Conservation (phyloP, 805 yeast genomes). For the Starmerella tilneyi region DNA sequence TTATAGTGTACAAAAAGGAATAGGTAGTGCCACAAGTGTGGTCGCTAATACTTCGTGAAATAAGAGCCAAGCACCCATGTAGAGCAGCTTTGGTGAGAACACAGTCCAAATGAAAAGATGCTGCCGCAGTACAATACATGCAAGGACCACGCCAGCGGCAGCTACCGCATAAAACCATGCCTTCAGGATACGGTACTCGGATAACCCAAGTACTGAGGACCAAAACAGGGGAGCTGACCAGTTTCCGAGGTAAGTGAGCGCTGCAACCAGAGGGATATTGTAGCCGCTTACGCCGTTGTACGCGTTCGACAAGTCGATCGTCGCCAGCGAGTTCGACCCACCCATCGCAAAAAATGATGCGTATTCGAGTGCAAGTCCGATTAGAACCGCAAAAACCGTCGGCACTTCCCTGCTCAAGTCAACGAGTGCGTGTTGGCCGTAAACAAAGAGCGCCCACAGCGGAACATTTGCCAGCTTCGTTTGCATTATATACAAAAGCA, state of each 20-base stretch:
- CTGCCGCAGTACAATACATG: constrained; percentile 66
- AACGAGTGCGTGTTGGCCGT: background rate
- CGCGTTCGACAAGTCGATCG: constrained; percentile 82
- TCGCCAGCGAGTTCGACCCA: constrained; percentile 82
- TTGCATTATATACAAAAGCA: constrained; percentile 42
- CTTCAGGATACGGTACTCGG: constrained; percentile 27
- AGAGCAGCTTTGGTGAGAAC: constrained; percentile 83
- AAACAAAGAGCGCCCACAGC: constrained; percentile 27
- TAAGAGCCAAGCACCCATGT: constrained; percentile 60
- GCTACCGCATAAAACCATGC: constrained; percentile 20
- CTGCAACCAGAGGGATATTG: constrained; percentile 59
- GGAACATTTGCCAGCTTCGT: constrained; percentile 49
- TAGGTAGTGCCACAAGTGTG: background rate
- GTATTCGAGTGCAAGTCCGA: constrained; percentile 53
- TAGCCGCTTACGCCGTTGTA: constrained; percentile 78
- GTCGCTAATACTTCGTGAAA: constrained; percentile 27
- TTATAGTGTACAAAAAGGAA: constrained; percentile 57
- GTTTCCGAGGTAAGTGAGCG: constrained; percentile 70
- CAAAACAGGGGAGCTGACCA: constrained; percentile 81
- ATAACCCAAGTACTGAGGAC: constrained; percentile 38
- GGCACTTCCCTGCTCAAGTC: background rate
- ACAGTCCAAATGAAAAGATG: constrained; percentile 97
- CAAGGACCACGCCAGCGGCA: constrained; percentile 26
- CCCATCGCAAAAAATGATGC: constrained; percentile 79
- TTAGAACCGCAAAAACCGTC: constrained; percentile 10